phyloP scores from a whole-genome alignment of 1,284 basidiomycete species.

The Ustilago sp. region DNA sequence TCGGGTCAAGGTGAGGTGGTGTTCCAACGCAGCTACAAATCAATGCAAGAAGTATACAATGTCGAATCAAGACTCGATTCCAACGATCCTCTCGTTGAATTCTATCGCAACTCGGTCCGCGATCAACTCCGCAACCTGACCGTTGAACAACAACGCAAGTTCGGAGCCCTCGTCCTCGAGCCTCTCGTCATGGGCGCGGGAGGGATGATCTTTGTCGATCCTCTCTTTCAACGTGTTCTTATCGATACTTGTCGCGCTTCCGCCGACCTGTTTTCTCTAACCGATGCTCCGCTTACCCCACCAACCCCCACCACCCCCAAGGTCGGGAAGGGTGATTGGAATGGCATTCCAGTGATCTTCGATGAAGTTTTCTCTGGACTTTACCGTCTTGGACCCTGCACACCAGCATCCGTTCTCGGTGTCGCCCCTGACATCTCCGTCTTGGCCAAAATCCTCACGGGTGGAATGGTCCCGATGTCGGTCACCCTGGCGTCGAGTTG shows the following conservation, averaged over 20 bases:
- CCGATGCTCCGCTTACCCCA: conserved; percentile 55
- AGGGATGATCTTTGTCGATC: conserved; percentile 97
- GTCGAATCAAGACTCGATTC: conserved; percentile 76
- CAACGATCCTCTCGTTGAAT: conserved; percentile 73
- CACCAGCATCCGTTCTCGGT: conserved; percentile 54
- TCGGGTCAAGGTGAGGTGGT: neutral
- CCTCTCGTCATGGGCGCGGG: conserved; percentile 94
- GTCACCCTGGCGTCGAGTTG: conserved; percentile 79
- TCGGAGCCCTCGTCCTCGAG: conserved; percentile 85
- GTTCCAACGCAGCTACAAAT: conserved; percentile 63
- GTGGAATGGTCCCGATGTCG: conserved; percentile 88
- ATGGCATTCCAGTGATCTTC: conserved; percentile 88
- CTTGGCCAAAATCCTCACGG: conserved; percentile 93
- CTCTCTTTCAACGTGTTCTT: conserved; percentile 90
- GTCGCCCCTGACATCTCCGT: conserved; percentile 78
- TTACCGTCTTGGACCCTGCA: conserved; percentile 79
- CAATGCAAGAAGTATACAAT: conserved; percentile 80
- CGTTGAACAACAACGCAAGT: conserved; percentile 67
- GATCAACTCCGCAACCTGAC: conserved; percentile 74
- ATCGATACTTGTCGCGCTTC: conserved; percentile 81
- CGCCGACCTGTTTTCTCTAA: conserved; percentile 71
- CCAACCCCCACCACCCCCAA: neutral
- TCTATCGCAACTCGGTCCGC: conserved; percentile 78
- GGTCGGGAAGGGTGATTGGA: conserved; percentile 72
- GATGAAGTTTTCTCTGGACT: conserved; percentile 96